Evolutionary conservation across 1,284 basidiomycete species (phyloP).

Genomic region (Malassezia equina): DNA sequence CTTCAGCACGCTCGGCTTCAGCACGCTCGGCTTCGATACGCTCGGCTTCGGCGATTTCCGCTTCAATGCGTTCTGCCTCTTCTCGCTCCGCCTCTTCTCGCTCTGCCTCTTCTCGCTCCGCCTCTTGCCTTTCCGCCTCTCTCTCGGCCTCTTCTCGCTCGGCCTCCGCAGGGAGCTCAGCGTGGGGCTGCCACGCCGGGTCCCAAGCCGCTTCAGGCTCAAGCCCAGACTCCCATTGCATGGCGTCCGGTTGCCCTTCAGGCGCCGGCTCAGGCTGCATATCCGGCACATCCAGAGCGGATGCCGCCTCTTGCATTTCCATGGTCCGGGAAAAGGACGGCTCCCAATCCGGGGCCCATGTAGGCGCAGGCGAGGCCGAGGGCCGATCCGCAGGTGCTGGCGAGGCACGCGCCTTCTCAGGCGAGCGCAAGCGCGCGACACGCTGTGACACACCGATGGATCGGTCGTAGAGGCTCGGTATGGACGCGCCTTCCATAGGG

Average conservation of each 20-base stretch:
- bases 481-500: neutral
- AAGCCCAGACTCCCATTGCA: neutral
- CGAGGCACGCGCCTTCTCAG: neutral
- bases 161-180: neutral
- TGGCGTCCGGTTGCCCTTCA: neutral
- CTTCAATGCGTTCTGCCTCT: neutral
- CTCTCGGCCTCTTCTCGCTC: neutral
- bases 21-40: no score
- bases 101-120: neutral
- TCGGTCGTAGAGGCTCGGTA: slow-evolving; percentile 12
- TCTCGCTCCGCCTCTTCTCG: neutral
- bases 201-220: neutral
- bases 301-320: neutral
- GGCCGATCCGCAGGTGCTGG: neutral
- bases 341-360: neutral
- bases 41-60: no score
- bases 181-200: neutral
- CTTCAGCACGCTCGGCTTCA: no score
- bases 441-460: slow-evolving; percentile 9
- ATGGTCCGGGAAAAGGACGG: neutral
- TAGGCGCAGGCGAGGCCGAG: neutral
- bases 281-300: neutral
- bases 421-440: slow-evolving; percentile 7
- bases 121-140: neutral
- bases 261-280: neutral